Evolutionary conservation across 352 stramenopile species (phyloP).

Genomic region (Phytophthora rubi): DNA sequence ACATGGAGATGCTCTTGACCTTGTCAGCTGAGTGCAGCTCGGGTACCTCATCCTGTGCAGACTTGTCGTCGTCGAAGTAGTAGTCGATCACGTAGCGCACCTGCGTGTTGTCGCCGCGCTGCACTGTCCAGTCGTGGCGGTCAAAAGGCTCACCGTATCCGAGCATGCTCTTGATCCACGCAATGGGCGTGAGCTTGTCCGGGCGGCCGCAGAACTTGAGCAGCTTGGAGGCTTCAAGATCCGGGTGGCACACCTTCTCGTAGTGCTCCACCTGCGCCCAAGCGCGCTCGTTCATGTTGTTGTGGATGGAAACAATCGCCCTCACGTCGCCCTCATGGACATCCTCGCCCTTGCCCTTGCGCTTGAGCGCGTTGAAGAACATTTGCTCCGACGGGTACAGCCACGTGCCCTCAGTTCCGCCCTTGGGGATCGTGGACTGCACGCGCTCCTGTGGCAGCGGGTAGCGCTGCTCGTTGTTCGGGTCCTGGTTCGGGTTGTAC

Average conservation of each 20-base stretch:
- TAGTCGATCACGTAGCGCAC: conserved; percentile 99
- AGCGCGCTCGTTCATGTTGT: conserved; percentile 99
- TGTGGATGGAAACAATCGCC: conserved; percentile 99
- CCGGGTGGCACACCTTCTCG: conserved; percentile 92
- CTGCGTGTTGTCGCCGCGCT: conserved; percentile 87
- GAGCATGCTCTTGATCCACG: conserved; percentile 90
- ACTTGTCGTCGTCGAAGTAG: conserved; percentile 94
- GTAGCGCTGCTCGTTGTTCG: conserved; percentile 89
- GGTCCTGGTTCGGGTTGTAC: conserved; percentile 95
- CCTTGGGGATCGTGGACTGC: conserved; percentile 96
- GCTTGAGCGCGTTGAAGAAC: conserved; percentile 98
- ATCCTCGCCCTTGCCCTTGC: conserved; percentile 98
- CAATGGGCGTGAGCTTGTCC: conserved; percentile 96
- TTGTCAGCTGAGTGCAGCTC: conserved; percentile 85
- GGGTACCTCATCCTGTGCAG: conserved; percentile 74
- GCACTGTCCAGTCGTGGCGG: conserved; percentile 98
- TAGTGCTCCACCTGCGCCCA: conserved; percentile 98
- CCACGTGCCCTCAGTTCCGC: conserved; percentile 95
- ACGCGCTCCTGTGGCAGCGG: conserved; percentile 94
- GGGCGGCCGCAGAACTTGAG: conserved; percentile 97
- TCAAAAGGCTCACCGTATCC: conserved; percentile 95
- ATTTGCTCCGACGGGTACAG: conserved; percentile 99
- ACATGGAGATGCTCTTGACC: conserved; percentile 91
- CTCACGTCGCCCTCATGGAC: conserved; percentile 94
- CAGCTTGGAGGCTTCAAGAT: conserved; percentile 86